These are phyloP conservation scores for Eucalyptus leucophloia DNA, from an alignment of 345 rosid species.

Conservation along the genomic window DNA sequence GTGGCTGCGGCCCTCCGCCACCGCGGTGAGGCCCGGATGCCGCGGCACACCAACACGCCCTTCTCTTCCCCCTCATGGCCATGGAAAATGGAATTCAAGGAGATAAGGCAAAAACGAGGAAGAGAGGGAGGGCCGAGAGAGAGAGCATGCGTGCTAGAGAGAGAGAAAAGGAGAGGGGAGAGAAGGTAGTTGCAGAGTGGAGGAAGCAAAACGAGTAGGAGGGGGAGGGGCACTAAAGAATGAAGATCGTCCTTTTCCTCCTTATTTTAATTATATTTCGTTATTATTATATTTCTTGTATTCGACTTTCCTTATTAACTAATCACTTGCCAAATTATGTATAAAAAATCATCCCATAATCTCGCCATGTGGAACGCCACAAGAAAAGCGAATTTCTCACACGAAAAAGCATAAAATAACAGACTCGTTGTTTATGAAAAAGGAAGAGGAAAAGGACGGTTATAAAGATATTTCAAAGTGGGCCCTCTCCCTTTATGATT, in stretches of 20 bases:
- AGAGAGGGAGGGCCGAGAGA: background rate
- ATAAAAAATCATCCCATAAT: no score
- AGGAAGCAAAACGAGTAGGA: background rate
- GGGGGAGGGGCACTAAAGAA: background rate
- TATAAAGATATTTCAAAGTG: background rate
- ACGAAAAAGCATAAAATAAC: no score
- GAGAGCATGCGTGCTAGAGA: background rate
- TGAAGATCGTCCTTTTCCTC: no score
- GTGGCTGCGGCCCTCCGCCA: constrained; percentile 1
- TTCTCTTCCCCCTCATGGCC: constrained; percentile 32
- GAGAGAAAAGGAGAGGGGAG: background rate
- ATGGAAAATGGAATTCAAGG: background rate
- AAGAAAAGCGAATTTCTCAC: no score
- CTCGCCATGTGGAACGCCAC: no score
- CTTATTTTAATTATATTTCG: no score
- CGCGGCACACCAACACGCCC: constrained; percentile 14
- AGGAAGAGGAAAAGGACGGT: background rate
- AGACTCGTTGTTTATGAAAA: no score
- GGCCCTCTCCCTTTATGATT: background rate
- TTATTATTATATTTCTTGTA: no score
- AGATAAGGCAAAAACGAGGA: background rate
- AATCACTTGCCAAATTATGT: no score
- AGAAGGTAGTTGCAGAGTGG: background rate
- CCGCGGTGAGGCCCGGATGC: constrained; percentile 17
- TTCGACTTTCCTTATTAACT: no score